Evolutionary conservation across 441 rosid genomes (phyloP).

Genomic region (Syzygium malaccense): DNA sequence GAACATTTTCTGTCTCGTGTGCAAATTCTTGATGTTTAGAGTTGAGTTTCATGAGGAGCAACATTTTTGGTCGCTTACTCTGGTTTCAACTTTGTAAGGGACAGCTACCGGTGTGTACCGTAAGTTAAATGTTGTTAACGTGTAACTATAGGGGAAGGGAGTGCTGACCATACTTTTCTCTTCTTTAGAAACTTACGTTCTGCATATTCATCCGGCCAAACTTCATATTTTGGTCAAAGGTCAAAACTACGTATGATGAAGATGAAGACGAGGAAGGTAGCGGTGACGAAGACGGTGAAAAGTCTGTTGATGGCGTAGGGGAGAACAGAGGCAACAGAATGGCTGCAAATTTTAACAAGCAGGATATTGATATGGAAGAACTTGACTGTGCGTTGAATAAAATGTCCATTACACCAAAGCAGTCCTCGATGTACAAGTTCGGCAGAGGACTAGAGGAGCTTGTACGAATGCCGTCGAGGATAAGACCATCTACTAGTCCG

Average conservation of each 20-base stretch:
- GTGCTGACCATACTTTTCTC: not conserved
- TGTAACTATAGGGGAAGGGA: not conserved
- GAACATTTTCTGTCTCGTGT: not conserved
- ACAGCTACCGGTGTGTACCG: not conserved
- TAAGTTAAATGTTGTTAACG: not conserved
- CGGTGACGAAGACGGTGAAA: slow-evolving; percentile 37
- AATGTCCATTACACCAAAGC: slow-evolving; percentile 70
- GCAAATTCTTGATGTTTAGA: not conserved
- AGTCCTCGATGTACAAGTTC: slow-evolving; percentile 18
- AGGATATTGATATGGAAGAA: slow-evolving; percentile 28
- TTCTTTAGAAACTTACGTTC: not conserved
- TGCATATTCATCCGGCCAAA: slow-evolving; percentile 44
- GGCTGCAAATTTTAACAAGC: slow-evolving; percentile 23
- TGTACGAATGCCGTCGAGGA: slow-evolving; percentile 59
- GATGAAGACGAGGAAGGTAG: slow-evolving; percentile 31
- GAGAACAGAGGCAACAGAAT: slow-evolving; percentile 30
- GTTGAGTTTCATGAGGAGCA: not conserved
- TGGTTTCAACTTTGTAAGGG: not conserved
- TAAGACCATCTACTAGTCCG: slow-evolving; percentile 74
- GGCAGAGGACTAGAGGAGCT: slow-evolving; percentile 18
- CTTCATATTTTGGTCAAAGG: slow-evolving; percentile 66
- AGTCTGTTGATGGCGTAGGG: slow-evolving; percentile 19
- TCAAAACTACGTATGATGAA: slow-evolving; percentile 31
- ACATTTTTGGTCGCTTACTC: not conserved
- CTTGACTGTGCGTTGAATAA: slow-evolving; percentile 45